phyloP scores from a whole-genome alignment of 192 early-diverging fungal genomes.

The Backusella circina region DNA sequence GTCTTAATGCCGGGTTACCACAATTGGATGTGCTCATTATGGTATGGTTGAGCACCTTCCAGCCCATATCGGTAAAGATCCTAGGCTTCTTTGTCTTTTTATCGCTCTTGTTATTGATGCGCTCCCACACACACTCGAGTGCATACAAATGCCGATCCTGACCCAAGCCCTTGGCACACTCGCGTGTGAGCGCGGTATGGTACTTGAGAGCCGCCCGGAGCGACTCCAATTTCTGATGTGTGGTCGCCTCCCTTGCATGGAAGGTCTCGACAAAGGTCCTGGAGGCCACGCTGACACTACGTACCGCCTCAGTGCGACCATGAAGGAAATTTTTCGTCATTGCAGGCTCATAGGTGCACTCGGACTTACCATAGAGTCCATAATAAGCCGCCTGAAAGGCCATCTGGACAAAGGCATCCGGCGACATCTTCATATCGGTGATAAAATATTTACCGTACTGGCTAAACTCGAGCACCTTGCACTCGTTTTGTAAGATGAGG shows the following conservation, averaged over 20 bases:
- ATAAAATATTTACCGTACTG: constrained; percentile 41
- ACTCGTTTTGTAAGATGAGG: constrained; percentile 54
- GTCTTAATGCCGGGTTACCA: constrained; percentile 61
- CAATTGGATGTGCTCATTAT: constrained; percentile 69
- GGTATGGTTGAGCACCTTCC: constrained; percentile 49
- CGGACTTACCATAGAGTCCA: constrained; percentile 64
- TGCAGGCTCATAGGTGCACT: constrained; percentile 77
- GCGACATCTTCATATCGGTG: constrained; percentile 33
- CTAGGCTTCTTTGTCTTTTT: constrained; percentile 20
- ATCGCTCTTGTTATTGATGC: constrained; percentile 6
- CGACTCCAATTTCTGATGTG: constrained; percentile 35
- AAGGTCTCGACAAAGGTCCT: constrained; percentile 61
- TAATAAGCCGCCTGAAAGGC: constrained; percentile 78
- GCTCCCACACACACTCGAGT: constrained; percentile 57
- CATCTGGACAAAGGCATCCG: constrained; percentile 50
- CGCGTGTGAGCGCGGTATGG: constrained; percentile 62
- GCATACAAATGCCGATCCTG: constrained; percentile 89
- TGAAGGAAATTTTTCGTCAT: constrained; percentile 67
- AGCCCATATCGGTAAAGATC: constrained; percentile 43
- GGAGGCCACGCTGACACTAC: constrained; percentile 62
- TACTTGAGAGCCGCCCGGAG: constrained; percentile 55
- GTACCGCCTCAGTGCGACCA: constrained; percentile 80
- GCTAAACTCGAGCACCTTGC: constrained; percentile 57
- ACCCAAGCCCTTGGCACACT: constrained; percentile 68
- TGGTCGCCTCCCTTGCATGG: constrained; percentile 46